Conservation (phyloP, 2,329 filamentous ascomycete genomes). For the Phialophora chinensis region DNA sequence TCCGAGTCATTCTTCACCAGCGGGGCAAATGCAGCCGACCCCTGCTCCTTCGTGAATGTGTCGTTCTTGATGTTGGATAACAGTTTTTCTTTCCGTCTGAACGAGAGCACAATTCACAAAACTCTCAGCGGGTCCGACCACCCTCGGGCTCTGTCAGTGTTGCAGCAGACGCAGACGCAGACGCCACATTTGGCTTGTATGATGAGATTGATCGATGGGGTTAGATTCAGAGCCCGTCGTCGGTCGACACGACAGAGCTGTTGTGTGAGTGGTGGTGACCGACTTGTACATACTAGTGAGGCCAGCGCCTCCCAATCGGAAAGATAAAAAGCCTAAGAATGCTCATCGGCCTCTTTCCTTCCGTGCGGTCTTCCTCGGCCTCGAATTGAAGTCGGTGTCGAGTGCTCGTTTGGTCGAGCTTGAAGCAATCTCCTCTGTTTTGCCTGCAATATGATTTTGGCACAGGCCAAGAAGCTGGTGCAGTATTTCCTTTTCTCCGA, state of each 20-base stretch:
- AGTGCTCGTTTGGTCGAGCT: conserved; percentile 43
- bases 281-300: conserved; percentile 36
- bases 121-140: conserved; percentile 26
- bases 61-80: conserved; percentile 25
- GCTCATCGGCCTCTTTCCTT: conserved; percentile 16
- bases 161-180: conserved; percentile 6
- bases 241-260: conserved; percentile 7
- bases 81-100: conserved; percentile 26
- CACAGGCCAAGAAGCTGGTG: conserved; percentile 57
- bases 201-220: conserved; percentile 25
- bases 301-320: conserved; percentile 35
- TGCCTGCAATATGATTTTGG: conserved; percentile 42
- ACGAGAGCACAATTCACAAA: conserved; percentile 37
- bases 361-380: conserved; percentile 23
- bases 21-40: conserved; percentile 26
- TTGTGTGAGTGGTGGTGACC: conserved; percentile 8
- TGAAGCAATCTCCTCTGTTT: conserved; percentile 39
- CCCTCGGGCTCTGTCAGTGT: conserved; percentile 18
- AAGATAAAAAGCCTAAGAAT: background rate
- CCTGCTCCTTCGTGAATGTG: conserved; percentile 32
- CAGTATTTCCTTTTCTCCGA: conserved; percentile 74
- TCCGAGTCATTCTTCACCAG: conserved; percentile 32
- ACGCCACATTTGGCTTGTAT: conserved; percentile 24
- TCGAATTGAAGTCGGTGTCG: conserved; percentile 38
- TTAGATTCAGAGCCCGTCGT: conserved; percentile 12